Evolutionary conservation across 768 basidiomycete species (phyloP).

Genomic region (Boletellus sp.): DNA sequence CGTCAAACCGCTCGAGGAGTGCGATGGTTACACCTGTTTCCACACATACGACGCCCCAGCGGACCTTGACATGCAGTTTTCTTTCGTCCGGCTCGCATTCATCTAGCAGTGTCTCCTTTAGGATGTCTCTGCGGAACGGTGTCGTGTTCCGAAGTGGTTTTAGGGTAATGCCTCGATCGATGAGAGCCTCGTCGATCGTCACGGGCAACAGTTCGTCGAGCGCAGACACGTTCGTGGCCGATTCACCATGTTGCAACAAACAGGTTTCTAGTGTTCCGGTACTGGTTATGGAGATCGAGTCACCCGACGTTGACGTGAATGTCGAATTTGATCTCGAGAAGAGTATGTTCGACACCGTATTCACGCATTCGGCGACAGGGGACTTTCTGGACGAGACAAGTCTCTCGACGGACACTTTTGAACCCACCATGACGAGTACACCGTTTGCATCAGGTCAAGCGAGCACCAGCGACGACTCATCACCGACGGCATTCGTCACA

Average conservation of each 20-base stretch:
- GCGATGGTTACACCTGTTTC: not conserved
- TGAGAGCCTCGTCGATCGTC: slow-evolving; percentile 7
- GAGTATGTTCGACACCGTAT: not conserved
- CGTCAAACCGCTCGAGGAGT: not conserved
- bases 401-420: slow-evolving; percentile 2
- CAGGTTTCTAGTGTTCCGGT: slow-evolving; percentile 5
- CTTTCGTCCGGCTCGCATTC: not conserved
- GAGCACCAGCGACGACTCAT: not conserved
- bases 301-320: not conserved
- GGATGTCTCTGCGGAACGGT: not conserved
- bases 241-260: slow-evolving; percentile 18
- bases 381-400: not conserved
- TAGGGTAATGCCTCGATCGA: slow-evolving; percentile 1
- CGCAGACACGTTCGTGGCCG: slow-evolving; percentile 22
- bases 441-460: slow-evolving; percentile 4
- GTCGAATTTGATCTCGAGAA: not conserved
- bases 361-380: not conserved
- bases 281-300: not conserved
- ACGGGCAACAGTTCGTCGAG: slow-evolving; percentile 13
- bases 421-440: slow-evolving; percentile 18
- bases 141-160: not conserved
- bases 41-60: slow-evolving; percentile 6
- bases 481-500: not conserved
- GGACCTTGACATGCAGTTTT: not conserved
- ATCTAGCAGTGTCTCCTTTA: slow-evolving; percentile 9